Percentiles rank a stretch among this genome's conserved stretches.
These are phyloP conservation scores for Tulasnella calospora DNA, from an alignment of 768 basidiomycete species.

Conservation along the genomic window DNA sequence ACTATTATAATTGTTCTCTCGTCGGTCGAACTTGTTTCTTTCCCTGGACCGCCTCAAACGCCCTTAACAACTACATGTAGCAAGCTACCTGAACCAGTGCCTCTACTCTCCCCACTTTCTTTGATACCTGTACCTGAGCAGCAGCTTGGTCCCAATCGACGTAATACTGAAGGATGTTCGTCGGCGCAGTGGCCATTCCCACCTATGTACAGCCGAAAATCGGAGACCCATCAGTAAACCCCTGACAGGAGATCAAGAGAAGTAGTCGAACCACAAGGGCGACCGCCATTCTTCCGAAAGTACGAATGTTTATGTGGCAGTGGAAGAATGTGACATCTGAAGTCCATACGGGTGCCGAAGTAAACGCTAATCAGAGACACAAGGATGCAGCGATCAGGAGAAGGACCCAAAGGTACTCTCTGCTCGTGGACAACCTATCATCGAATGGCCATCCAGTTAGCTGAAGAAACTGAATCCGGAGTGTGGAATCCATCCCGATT, in stretches of 20 bases:
- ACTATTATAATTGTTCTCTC: not conserved
- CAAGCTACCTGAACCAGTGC: not conserved
- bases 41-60: not conserved
- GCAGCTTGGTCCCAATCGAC: not conserved
- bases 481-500: constrained; percentile 18
- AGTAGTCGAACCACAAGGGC: constrained; percentile 2
- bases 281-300: constrained; percentile 19
- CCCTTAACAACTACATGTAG: not conserved
- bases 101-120: not conserved
- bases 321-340: constrained; percentile 17
- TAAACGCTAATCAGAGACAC: not conserved
- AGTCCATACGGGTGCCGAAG: not conserved
- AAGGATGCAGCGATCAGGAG: not conserved
- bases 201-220: not conserved
- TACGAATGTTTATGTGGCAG: constrained; percentile 24
- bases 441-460: constrained; percentile 14
- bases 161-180: not conserved
- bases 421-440: constrained; percentile 1
- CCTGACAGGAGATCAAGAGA: not conserved
- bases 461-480: not conserved
- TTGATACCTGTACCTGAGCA: not conserved
- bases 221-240: not conserved
- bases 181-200: not conserved
- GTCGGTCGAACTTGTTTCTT: not conserved
- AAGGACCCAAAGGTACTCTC: not conserved